phyloP scores from a whole-genome alignment of 2,329 filamentous ascomycete genomes.

The Mycosphaerella sp. region DNA sequence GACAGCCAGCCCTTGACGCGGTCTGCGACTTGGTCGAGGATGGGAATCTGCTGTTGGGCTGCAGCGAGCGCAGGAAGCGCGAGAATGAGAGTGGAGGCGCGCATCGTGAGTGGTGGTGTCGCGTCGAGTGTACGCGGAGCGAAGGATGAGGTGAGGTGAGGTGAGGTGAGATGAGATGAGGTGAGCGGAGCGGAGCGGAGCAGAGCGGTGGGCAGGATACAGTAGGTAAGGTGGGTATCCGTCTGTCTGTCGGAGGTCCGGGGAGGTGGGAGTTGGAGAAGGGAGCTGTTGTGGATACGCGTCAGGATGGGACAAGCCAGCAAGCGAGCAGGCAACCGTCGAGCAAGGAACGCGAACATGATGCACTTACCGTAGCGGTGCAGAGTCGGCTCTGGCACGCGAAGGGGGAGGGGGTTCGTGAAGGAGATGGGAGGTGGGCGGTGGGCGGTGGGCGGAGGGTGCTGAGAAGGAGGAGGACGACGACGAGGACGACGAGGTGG shows the following conservation, averaged over 20 bases:
- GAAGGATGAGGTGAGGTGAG: not conserved
- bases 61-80: slow-evolving; percentile 45
- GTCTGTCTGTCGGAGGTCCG: too few relatives aligned
- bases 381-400: too few relatives aligned
- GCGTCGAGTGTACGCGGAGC: not conserved
- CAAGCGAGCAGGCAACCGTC: too few relatives aligned
- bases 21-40: slow-evolving; percentile 56
- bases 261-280: too few relatives aligned
- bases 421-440: too few relatives aligned
- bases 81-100: slow-evolving; percentile 48
- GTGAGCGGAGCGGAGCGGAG: too few relatives aligned
- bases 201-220: not conserved
- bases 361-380: too few relatives aligned
- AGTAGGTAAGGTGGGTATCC: not conserved
- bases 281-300: not conserved
- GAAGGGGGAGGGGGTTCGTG: too few relatives aligned
- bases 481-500: too few relatives aligned
- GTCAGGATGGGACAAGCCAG: not conserved
- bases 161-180: too few relatives aligned
- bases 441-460: too few relatives aligned
- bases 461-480: too few relatives aligned
- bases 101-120: slow-evolving; percentile 37
- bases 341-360: not conserved
- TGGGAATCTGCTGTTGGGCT: slow-evolving; percentile 53
- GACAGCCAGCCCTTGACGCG: slow-evolving; percentile 51